Conservation (phyloP, 306 rosid species). For the Quercus bicolor region DNA sequence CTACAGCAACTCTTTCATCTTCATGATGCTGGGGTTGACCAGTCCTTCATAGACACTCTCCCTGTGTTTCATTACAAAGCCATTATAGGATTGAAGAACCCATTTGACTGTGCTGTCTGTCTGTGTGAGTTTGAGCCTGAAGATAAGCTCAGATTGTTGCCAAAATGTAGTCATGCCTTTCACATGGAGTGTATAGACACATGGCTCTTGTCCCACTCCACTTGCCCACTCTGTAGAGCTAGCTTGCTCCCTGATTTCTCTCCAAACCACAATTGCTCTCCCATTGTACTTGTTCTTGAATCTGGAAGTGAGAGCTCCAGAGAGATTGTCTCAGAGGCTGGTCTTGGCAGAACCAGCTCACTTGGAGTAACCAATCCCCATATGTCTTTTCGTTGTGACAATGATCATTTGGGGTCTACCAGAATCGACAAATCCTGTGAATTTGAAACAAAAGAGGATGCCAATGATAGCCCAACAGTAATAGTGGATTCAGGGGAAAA, state of each 20-base stretch:
- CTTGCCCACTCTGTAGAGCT: slow-evolving; percentile 91
- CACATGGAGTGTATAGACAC: slow-evolving; percentile 93
- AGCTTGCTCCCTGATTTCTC: slow-evolving; percentile 65
- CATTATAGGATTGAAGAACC: slow-evolving; percentile 74
- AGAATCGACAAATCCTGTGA: slow-evolving; percentile 39
- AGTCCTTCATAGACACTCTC: slow-evolving; percentile 80
- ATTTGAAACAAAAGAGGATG: slow-evolving; percentile 26
- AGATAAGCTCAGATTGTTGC: slow-evolving; percentile 80
- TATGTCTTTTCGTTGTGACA: slow-evolving; percentile 30
- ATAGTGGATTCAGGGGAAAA: slow-evolving; percentile 36
- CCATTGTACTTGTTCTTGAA: slow-evolving; percentile 81
- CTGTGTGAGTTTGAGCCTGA: slow-evolving; percentile 86
- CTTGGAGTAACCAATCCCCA: slow-evolving; percentile 37
- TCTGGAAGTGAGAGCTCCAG: slow-evolving; percentile 84
- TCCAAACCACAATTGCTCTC: slow-evolving; percentile 35
- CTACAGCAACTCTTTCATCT: slow-evolving; percentile 91
- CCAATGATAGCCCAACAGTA: slow-evolving; percentile 1
- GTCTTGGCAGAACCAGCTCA: slow-evolving; percentile 50
- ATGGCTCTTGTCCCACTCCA: slow-evolving; percentile 94
- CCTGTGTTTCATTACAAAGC: slow-evolving; percentile 83
- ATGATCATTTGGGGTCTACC: slow-evolving; percentile 36
- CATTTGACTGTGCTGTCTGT: slow-evolving; percentile 95
- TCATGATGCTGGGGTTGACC: slow-evolving; percentile 96
- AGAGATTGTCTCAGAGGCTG: slow-evolving; percentile 46
- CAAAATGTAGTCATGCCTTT: slow-evolving; percentile 94